Percentiles rank a stretch among this genome's conserved stretches.
Conservation (phyloP, 176 grass and related monocot genomes). For the Cenchrus americanus region DNA sequence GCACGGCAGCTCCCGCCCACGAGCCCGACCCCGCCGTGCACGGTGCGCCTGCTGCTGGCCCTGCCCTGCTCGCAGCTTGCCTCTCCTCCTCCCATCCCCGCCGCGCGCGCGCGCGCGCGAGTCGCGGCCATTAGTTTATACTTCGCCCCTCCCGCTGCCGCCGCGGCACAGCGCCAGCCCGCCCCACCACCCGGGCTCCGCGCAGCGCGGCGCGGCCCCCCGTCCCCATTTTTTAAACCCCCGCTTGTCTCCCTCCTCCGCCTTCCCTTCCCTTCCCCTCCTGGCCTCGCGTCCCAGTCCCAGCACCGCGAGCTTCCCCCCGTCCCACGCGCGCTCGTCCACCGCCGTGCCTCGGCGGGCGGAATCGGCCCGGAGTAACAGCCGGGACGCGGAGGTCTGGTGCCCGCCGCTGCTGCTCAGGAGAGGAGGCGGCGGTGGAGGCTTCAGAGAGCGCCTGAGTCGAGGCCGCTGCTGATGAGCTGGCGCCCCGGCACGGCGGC, state of each 20-base stretch:
- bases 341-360: background rate
- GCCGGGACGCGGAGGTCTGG: background rate
- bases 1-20: constrained; percentile 13
- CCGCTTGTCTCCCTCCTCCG: constrained; percentile 44
- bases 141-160: constrained; percentile 21
- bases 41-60: background rate
- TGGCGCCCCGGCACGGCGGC: background rate
- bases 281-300: background rate
- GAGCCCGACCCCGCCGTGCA: background rate
- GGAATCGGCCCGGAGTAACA: background rate
- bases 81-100: background rate
- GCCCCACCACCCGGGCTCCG: constrained; percentile 34
- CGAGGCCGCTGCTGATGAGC: background rate
- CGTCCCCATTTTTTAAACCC: constrained; percentile 33
- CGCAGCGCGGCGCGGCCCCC: background rate
- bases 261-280: background rate
- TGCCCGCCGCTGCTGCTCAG: background rate
- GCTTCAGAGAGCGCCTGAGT: background rate
- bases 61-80: background rate
- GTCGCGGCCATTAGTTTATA: constrained; percentile 24
- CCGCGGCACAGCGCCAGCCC: constrained; percentile 27
- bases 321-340: background rate
- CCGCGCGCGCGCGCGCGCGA: background rate
- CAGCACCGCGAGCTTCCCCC: background rate
- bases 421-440: background rate